These are phyloP conservation scores for Madurella fahalii DNA, from an alignment of 2,329 filamentous ascomycete genomes.

Conservation along the genomic window DNA sequence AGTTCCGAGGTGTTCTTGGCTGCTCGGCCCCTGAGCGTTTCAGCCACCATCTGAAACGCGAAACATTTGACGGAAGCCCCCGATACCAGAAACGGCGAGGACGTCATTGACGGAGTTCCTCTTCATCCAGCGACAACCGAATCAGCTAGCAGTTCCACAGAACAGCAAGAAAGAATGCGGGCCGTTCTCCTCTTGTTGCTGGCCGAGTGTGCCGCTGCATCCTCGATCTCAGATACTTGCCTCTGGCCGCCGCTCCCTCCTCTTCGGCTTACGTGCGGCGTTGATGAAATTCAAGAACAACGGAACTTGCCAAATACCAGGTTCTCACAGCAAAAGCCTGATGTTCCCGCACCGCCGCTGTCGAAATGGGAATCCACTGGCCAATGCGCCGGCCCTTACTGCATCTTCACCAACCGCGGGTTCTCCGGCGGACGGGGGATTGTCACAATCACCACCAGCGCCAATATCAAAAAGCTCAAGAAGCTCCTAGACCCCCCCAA, in stretches of 20 bases:
- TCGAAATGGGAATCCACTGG: slow-evolving; percentile 9
- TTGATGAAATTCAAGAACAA: neutral
- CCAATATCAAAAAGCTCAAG: slow-evolving; percentile 18
- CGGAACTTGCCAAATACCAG: neutral
- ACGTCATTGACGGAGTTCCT: too few species aligned
- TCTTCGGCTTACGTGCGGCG: neutral
- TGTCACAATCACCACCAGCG: slow-evolving; percentile 18
- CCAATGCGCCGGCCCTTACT: slow-evolving; percentile 15
- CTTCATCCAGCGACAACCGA: too few species aligned
- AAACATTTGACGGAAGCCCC: neutral
- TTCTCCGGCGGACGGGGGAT: slow-evolving; percentile 20
- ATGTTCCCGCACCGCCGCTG: neutral
- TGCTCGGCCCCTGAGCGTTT: slow-evolving; percentile 11
- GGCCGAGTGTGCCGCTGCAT: neutral
- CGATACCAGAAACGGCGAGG: neutral
- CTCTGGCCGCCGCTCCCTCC: slow-evolving; percentile 2
- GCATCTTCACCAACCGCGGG: slow-evolving; percentile 22
- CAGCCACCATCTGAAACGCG: slow-evolving; percentile 5
- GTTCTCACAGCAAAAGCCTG: neutral
- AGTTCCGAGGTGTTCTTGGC: neutral
- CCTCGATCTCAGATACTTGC: neutral
- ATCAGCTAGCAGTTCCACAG: too few species aligned
- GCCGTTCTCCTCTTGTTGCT: slow-evolving; percentile 1
- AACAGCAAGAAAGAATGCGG: neutral
- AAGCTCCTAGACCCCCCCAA: neutral